Evolutionary conservation across 208 protist genomes (phyloP), one percentile per base, ranked within the genome.

Genomic region (Wallacemonas sp.): DNA sequence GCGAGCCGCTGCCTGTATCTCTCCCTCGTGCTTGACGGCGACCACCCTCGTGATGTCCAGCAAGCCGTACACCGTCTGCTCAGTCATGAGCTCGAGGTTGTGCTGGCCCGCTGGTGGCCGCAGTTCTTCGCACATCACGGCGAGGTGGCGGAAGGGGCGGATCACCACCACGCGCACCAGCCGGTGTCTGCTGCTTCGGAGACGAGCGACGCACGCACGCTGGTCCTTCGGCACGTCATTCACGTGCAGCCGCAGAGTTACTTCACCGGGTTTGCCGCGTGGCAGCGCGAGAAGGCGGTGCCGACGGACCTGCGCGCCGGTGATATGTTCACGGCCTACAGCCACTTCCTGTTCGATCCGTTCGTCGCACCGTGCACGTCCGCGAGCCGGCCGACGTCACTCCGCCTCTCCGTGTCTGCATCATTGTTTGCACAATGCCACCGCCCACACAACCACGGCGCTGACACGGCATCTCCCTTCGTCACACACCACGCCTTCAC

Each of bases 21-120:
- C 5, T 84, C 83, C n/a, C 79, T 94, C 30, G 68, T 94, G 5
- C 69, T 94, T 24, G 89, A 94, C 64, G 78, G 83, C 12, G 73
- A 92, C 50, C 32, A 26, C 9, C 48, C 68, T 0, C 45, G 46
- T 3, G 85, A 92, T 10, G 68, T 94, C 21, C 73, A 60, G 41
- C 33, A 1, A 6, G 79, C 85, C 1, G 26, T 94, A 19, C 36
- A 68, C 30, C 36, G 32, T 8, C 72, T 94, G 12, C 61, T 91
- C 44, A 75, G 68, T 37, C 2, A 54, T 34, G 68, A 44, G 27
- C 39, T 46, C 6, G 39, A 63, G 39, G 50, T 17, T 15, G 32
- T 57, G 3, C 30, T 57, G 4, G 30, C 32, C 17, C 3, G 15
- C 24, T 24, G 13, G 26, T 41, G 50, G 30, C 50, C 50, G 21